Conservation (phyloP, 441 rosid genomes). For the Croton laevigatus region DNA sequence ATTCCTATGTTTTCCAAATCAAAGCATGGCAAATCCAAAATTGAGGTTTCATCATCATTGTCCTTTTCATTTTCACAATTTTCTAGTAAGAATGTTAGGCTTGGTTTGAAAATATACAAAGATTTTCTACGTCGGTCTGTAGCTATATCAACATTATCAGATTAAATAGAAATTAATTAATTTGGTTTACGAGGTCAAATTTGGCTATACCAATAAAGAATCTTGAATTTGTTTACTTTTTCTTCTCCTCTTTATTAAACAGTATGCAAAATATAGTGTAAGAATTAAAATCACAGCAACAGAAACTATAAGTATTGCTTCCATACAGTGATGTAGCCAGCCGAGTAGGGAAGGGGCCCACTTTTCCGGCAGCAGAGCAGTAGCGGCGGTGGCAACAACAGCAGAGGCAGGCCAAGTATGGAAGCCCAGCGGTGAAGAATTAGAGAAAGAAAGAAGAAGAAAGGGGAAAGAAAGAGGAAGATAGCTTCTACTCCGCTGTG, state of each 20-base stretch:
- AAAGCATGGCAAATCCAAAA: slow-evolving; percentile 11
- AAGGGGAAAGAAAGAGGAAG: no score
- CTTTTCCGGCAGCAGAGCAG: no score
- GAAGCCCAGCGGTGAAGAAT: no score
- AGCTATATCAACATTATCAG: neutral
- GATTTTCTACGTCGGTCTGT: slow-evolving; percentile 1
- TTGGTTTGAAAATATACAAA: neutral
- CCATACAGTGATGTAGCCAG: no score
- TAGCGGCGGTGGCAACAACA: no score
- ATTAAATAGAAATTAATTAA: no score
- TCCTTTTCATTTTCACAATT: slow-evolving; percentile 8
- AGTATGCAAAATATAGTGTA: neutral
- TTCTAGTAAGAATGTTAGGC: neutral
- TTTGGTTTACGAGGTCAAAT: no score
- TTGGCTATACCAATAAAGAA: neutral
- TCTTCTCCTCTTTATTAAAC: slow-evolving; percentile 13
- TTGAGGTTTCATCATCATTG: neutral
- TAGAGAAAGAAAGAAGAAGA: no score
- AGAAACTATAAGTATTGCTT: slow-evolving; percentile 22
- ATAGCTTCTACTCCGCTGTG: no score
- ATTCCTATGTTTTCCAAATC: slow-evolving; percentile 3
- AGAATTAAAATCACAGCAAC: slow-evolving; percentile 15
- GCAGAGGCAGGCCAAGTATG: no score
- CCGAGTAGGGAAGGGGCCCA: no score
- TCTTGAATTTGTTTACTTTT: slow-evolving; percentile 15